Evolutionary conservation across 2,329 filamentous ascomycete species (phyloP), one percentile per base, ranked within the genome.

Genomic region (Ceratocystis destructans): DNA sequence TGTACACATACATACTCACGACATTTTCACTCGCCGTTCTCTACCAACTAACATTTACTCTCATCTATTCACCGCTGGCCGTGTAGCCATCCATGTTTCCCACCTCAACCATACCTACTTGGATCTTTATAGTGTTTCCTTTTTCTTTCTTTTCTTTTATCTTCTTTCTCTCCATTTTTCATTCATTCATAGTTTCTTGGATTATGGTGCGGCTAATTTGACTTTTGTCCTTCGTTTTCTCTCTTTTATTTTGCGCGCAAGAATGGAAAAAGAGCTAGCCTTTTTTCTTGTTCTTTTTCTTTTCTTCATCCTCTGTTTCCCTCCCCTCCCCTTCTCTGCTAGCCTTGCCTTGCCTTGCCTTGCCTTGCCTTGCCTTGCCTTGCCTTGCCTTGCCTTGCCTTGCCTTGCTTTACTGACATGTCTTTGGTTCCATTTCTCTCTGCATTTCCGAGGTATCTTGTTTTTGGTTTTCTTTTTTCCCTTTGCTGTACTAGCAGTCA

Each of bases 121-220:
- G 17, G 22, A 50, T 25, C 2, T 57, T 31, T 25, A 25, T 55
- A 57, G n/a, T 50, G 17, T 55, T 59, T n/a, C n/a, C n/a, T 33
- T 15, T 20, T 8, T 55, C 8, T 25, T 55, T 28, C 22, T 53
- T 53, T 46, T n/a, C 20, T 50, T 4, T 50, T 22, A 22, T 22
- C 22, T 12, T 41, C 12, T 41, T 50, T 59, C 31, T 33, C 33
- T 37, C 20, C n/a, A n/a, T 59, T 59, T 59, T 20, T 37, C 7
- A 10, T 59, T 33, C 6, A 12, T n/a, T 33, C 6, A 12, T n/a
- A n/a, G 6, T 59, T 59, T 53, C 22, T 20, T 59, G 55, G 55
- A 59, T 33, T 33, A 37, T 59, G 55, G 55, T n/a, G 55, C n/a
- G 55, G 55, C 55, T 59, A 59, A 59, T 59, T 59, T 59, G 28